Base-by-base conservation (phyloP, 371 early-diverging fungal species). In the Smittium culicis region DNA sequence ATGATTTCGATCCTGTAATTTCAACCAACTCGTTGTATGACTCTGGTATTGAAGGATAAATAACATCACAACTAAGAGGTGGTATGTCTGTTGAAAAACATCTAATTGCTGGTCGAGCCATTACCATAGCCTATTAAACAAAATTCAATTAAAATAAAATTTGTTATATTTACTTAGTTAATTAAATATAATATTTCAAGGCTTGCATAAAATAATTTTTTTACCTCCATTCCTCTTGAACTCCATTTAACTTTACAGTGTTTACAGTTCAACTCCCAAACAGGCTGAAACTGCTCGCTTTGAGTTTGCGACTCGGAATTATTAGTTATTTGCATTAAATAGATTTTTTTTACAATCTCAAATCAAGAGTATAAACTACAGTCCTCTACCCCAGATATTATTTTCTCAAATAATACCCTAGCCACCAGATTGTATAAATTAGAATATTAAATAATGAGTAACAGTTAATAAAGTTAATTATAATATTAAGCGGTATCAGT, bases 61-160 rank as follows among this genome's bases (percentile, higher is more conserved):
- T 69, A 0, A 77, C 61, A n/a, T 73, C 77, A 63, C 77, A 77
- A 35, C 77, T 71, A 1, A 77, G 68, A 16, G 77, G 77, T 34
- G 77, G 77, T n/a, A 76, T 55, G 32, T 77, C 77, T 0, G 77
- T 77, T 0, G 74, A 77, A 34, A 70, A 77, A 67, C 74, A 77
- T 54, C 78, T 67, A 28, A 77, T 77, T 11, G 78, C 77, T 0
- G 78, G 74, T 0, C 77, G 65, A 28, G 77, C 76, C 75, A 76
- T 77, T 8, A 77, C 74, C 0, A 77, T 70, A 0, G 77, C 77
- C 68, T 68, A 62, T 17, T 35, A 30, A 34, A 33, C 25, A 68
- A 16, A 33, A n/a, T n/a, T n/a, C n/a, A n/a, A n/a, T n/a, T n/a
- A n/a, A n/a, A n/a, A n/a, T n/a, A n/a, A n/a, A n/a, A n/a, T n/a